phyloP scores from a whole-genome alignment of 2,329 filamentous ascomycete species.

The Pseudopithomyces chartarum region DNA sequence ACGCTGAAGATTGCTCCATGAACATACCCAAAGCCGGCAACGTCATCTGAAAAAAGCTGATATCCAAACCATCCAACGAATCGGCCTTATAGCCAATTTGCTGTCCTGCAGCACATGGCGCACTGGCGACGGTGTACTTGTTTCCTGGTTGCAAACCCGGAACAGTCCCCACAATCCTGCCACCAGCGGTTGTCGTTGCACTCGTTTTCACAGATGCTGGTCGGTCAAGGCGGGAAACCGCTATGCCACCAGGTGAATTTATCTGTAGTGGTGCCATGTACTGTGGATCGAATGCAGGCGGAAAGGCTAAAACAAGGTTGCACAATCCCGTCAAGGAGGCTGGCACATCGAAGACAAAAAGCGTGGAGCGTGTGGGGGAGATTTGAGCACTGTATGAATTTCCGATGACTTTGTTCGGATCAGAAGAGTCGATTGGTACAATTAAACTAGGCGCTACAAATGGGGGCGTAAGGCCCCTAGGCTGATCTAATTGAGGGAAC shows the following conservation, averaged over 20 bases:
- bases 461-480: constrained; percentile 33
- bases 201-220: constrained; percentile 12
- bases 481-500: constrained; percentile 21
- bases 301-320: constrained; percentile 55
- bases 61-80: constrained; percentile 24
- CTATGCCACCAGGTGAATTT: constrained; percentile 41
- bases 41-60: constrained; percentile 36
- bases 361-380: constrained; percentile 41
- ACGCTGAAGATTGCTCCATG: constrained; percentile 11
- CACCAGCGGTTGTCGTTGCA: constrained; percentile 11
- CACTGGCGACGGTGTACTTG: constrained; percentile 26
- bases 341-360: constrained; percentile 56
- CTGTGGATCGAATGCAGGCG: constrained; percentile 39
- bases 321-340: constrained; percentile 49
- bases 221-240: constrained; percentile 29
- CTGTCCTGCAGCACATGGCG: constrained; percentile 31
- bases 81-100: constrained; percentile 30
- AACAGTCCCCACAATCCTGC: constrained; percentile 19
- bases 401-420: constrained; percentile 48
- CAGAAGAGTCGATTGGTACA: constrained; percentile 39
- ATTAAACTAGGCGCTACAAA: constrained; percentile 48
- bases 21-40: constrained; percentile 30
- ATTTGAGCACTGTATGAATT: constrained; percentile 48
- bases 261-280: constrained; percentile 40
- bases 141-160: constrained; percentile 17